Evolutionary conservation across 345 rosid species (phyloP).

Genomic region (Bruguiera gymnorhiza): DNA sequence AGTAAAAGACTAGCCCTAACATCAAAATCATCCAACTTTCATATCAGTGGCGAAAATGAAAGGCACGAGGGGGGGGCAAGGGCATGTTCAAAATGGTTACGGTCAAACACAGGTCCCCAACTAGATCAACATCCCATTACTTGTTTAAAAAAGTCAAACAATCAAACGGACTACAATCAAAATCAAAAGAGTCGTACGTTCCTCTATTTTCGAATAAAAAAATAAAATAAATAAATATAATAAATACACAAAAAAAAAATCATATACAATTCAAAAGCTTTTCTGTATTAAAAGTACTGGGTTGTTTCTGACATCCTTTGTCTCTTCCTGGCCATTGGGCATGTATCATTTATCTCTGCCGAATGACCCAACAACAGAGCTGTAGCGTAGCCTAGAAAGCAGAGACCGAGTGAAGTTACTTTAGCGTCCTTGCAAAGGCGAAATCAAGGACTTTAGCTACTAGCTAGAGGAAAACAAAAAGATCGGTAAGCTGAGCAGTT

Average conservation of each 20-base stretch:
- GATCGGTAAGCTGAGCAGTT: background rate
- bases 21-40: too few species aligned
- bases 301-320: constrained; percentile 9
- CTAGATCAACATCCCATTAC: background rate
- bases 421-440: background rate
- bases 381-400: background rate
- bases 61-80: too few species aligned
- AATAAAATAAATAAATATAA: too few species aligned
- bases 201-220: too few species aligned
- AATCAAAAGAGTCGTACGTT: background rate
- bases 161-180: constrained; percentile 5
- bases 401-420: background rate
- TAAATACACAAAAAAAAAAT: too few species aligned
- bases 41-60: too few species aligned
- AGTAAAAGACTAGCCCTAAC: too few species aligned
- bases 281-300: constrained; percentile 5
- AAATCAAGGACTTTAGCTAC: background rate
- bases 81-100: too few species aligned
- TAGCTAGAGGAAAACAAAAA: background rate
- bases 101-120: too few species aligned
- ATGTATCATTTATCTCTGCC: background rate
- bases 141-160: background rate
- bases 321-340: constrained; percentile 3
- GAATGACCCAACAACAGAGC: background rate
- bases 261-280: background rate